Evolutionary conservation across 352 stramenopile species (phyloP).

Genomic region (Pythium guiyangense): DNA sequence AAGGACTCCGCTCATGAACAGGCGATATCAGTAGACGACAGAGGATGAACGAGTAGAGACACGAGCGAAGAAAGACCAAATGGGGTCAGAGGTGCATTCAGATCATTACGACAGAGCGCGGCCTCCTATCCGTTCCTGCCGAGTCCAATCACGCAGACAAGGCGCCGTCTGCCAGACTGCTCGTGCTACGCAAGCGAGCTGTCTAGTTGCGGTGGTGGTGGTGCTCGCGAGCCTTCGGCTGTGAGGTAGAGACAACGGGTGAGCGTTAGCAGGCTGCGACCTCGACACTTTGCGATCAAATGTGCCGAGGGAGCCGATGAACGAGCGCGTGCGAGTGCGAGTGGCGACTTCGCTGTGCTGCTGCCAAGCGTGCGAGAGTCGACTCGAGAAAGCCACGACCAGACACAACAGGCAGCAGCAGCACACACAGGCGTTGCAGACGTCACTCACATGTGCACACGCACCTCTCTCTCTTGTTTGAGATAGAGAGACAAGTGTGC

Average conservation of each 20-base stretch:
- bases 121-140: constrained; percentile 16
- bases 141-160: constrained; percentile 12
- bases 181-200: constrained; percentile 8
- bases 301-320: constrained; percentile 50
- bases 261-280: constrained; percentile 26
- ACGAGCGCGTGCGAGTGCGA: constrained; percentile 2
- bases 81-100: constrained; percentile 4
- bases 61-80: constrained; percentile 10
- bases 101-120: background rate
- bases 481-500: too few relatives aligned
- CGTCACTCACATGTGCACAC: too few relatives aligned
- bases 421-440: too few relatives aligned
- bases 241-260: constrained; percentile 17
- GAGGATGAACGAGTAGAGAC: background rate
- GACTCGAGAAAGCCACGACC: background rate
- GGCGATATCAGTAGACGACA: constrained; percentile 1
- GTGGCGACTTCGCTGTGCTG: background rate
- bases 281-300: constrained; percentile 21
- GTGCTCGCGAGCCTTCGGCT: constrained; percentile 69
- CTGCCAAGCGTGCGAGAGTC: background rate
- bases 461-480: too few relatives aligned
- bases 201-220: constrained; percentile 82
- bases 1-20: background rate
- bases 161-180: constrained; percentile 6
- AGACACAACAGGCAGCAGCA: background rate